phyloP scores from a whole-genome alignment of 176 grass and related monocot species.

The Oryza meridionalis region DNA sequence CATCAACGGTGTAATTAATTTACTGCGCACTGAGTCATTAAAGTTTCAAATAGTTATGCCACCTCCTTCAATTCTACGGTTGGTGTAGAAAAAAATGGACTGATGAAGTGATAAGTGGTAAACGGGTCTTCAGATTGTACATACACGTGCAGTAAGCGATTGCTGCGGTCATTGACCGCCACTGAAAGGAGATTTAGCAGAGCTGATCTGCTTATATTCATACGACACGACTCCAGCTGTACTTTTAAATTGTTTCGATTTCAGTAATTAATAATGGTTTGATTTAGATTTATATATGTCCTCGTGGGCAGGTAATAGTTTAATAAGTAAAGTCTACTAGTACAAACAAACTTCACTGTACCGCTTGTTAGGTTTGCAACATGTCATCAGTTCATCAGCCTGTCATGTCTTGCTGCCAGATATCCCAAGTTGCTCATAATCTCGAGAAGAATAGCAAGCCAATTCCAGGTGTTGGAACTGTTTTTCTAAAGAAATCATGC shows the following conservation, averaged over 20 bases:
- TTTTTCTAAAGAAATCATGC: conserved; percentile 6
- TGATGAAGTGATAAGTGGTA: neutral
- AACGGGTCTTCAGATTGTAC: neutral
- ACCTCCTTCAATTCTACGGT: neutral
- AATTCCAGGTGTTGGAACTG: too few species aligned
- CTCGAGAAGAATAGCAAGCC: neutral
- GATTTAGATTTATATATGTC: neutral
- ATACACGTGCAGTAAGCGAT: neutral
- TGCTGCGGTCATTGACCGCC: neutral
- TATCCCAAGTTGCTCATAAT: neutral
- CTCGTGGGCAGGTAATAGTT: neutral
- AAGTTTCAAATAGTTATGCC: conserved; percentile 22
- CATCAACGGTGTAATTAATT: neutral
- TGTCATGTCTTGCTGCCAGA: neutral
- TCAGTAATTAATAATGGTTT: neutral
- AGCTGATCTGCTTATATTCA: neutral
- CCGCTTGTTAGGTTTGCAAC: neutral
- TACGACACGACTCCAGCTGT: neutral
- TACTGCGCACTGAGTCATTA: neutral
- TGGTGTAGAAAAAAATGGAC: neutral
- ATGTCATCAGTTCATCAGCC: neutral
- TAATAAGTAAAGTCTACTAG: neutral
- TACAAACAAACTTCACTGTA: neutral
- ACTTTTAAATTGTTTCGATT: neutral
- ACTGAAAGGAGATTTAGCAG: neutral